Evolutionary conservation across 2,329 filamentous ascomycete genomes (phyloP), one percentile per base, ranked within the genome.

Genomic region (Leptographium flavum): DNA sequence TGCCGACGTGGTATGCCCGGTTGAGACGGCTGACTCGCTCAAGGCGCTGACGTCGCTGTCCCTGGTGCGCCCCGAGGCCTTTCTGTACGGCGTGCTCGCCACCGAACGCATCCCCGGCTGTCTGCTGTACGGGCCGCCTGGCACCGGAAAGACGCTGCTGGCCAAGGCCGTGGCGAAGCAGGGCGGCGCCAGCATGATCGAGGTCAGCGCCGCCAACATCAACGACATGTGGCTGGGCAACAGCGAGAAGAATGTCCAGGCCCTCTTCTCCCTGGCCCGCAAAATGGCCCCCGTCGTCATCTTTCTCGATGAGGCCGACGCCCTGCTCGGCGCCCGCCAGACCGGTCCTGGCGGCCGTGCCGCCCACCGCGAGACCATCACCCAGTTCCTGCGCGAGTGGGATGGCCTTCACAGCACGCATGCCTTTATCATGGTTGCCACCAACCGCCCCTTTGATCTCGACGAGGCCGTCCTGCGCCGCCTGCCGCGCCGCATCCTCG

Each of bases 401-500:
- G 92, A 96, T 55, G 92, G 92, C 11, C 81, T 96, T 69, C 69
- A 22, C 13, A 42, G 28, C 40, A 35, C 79, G 39, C 83, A 83
- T 17, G 87, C 90, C 3, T 96, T 98, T 60, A 90, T 98, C 61
- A 95, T 98, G 87, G 87, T 96, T 0, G 90, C 92, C 25, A 96
- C 88, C 9, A 96, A 98, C 61, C 74, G 90, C 10, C 92, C 92
- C 0, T 95, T 94, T 56, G 92, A 96, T 57, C 75, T 98, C 1
- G 92, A 98, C 56, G 85, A 92, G 54, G 85, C 85, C 10, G 83
- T 92, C 10, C 70, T 92, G 39, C 73, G 85, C n/a, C 73, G 84
- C 13, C 65, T 88, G 21, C 84, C 84, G 2, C 70, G 84, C 45
- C 74, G 82, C 36, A 66, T 90, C 31, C 69, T 88, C 0, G 74